Percentiles rank a stretch among this genome's conserved stretches.
Evolutionary conservation across 1,284 basidiomycete species (phyloP).

Genomic region (Cutaneotrichosporon sp.): DNA sequence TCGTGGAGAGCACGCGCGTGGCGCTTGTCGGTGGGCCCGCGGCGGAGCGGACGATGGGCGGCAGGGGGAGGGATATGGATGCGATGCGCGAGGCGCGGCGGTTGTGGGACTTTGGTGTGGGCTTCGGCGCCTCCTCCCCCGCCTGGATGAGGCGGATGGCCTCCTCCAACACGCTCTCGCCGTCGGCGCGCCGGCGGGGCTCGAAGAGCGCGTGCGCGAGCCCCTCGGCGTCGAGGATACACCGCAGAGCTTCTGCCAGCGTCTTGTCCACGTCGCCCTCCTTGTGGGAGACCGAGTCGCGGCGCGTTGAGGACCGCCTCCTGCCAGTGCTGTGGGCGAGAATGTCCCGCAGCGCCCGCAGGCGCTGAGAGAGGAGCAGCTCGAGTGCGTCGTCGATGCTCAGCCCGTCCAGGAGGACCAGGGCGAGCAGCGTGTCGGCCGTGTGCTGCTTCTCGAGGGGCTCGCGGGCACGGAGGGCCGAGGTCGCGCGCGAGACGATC

Average conservation of each 20-base stretch:
- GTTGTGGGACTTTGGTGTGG: conserved; percentile 14
- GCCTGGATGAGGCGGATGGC: conserved; percentile 46
- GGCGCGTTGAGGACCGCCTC: conserved; percentile 11
- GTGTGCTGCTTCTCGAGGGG: conserved; percentile 59
- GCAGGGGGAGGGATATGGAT: conserved; percentile 48
- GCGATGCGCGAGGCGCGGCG: conserved; percentile 44
- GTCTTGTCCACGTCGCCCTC: conserved; percentile 29
- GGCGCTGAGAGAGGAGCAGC: conserved; percentile 70
- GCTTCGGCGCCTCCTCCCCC: conserved; percentile 31
- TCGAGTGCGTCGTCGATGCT: conserved; percentile 70
- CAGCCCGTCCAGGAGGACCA: conserved; percentile 79
- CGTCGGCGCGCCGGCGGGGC: conserved; percentile 16
- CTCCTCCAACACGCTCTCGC: conserved; percentile 42
- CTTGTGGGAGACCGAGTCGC: conserved; percentile 27
- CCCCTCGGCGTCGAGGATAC: conserved; percentile 39
- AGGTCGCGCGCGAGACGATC: conserved; percentile 76
- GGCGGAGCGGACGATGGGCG: conserved; percentile 25
- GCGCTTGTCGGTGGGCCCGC: conserved; percentile 38
- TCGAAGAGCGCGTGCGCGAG: conserved; percentile 40
- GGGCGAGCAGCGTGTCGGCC: conserved; percentile 72
- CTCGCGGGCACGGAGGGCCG: conserved; percentile 64
- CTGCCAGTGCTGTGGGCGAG: conserved; percentile 26
- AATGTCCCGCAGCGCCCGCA: conserved; percentile 62
- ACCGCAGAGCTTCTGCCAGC: conserved; percentile 39
- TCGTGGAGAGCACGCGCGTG: conserved; percentile 39